phyloP scores from a whole-genome alignment of 1,284 basidiomycete genomes.

The Marasmius sp. region DNA sequence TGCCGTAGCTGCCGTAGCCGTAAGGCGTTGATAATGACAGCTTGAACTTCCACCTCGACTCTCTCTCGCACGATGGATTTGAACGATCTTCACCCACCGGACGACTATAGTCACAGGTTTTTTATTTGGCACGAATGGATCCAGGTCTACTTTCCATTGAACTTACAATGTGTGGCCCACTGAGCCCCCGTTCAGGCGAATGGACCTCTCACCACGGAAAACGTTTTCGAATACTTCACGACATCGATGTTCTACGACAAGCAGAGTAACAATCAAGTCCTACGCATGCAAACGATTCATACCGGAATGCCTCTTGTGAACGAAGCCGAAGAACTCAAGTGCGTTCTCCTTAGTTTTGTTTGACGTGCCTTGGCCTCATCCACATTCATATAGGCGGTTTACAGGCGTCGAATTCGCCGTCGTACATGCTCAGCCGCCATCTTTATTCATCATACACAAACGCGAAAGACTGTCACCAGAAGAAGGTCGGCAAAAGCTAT shows the following conservation, averaged over 20 bases:
- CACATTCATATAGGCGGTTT: constrained; percentile 58
- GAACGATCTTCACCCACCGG: constrained; percentile 72
- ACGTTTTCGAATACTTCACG: constrained; percentile 84
- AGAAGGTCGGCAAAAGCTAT: constrained; percentile 55
- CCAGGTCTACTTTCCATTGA: constrained; percentile 42
- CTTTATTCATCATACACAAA: constrained; percentile 85
- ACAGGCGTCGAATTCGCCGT: constrained; percentile 82
- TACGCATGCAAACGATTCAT: constrained; percentile 88
- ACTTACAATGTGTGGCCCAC: constrained; percentile 1
- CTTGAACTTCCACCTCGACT: too few relatives aligned
- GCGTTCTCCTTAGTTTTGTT: constrained; percentile 21
- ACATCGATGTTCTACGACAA: constrained; percentile 89
- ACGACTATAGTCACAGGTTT: constrained; percentile 77
- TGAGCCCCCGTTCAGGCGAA: constrained; percentile 49
- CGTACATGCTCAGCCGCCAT: constrained; percentile 73
- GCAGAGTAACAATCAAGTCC: constrained; percentile 84
- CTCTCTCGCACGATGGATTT: constrained; percentile 50
- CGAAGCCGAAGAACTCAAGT: constrained; percentile 81
- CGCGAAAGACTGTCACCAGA: constrained; percentile 77
- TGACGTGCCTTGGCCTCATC: background rate
- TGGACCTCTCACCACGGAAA: constrained; percentile 70
- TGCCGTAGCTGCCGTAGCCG: too few relatives aligned
- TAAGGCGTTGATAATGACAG: too few relatives aligned
- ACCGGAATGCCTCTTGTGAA: constrained; percentile 69
- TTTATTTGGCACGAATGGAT: constrained; percentile 90